A percentile compares a stretch with the other conserved stretches of the same genome.
Conservation (phyloP, 805 yeast genomes). For the Candida pseudoglaebosa region DNA sequence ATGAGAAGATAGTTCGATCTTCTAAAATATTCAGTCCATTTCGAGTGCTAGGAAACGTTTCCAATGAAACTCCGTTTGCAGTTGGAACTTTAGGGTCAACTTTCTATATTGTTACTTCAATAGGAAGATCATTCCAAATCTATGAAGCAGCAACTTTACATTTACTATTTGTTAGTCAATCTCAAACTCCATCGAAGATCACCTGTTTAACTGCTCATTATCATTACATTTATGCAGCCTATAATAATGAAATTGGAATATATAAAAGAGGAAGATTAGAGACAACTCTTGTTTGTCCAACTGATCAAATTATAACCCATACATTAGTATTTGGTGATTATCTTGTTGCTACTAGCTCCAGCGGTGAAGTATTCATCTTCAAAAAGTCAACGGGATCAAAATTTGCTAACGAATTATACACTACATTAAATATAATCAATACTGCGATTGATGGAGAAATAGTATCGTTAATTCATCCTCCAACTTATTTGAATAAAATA, state of each 20-base stretch:
- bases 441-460: slow-evolving; percentile 68
- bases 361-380: slow-evolving; percentile 49
- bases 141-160: slow-evolving; percentile 88
- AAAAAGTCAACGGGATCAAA: slow-evolving; percentile 43
- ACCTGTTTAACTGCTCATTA: slow-evolving; percentile 72
- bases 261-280: slow-evolving; percentile 77
- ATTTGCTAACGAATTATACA: slow-evolving; percentile 61
- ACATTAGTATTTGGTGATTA: slow-evolving; percentile 74
- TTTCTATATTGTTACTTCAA: slow-evolving; percentile 83
- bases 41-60: slow-evolving; percentile 83
- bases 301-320: slow-evolving; percentile 40
- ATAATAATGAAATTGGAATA: slow-evolving; percentile 67
- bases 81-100: slow-evolving; percentile 85
- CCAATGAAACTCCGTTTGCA: slow-evolving; percentile 81
- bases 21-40: slow-evolving; percentile 74
- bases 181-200: slow-evolving; percentile 68
- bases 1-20: slow-evolving; percentile 11
- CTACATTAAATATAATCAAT: slow-evolving; percentile 49
- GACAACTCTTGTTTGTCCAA: slow-evolving; percentile 32
- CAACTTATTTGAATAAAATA: slow-evolving; percentile 88
- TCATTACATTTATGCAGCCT: slow-evolving; percentile 79
- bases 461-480: slow-evolving; percentile 71
- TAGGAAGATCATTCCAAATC: slow-evolving; percentile 86
- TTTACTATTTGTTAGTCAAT: slow-evolving; percentile 78
- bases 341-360: slow-evolving; percentile 49